Percentiles rank a stretch among this genome's conserved stretches.
Evolutionary conservation across 805 yeast species (phyloP).

Genomic region (Myxozyma vanderwaltii): DNA sequence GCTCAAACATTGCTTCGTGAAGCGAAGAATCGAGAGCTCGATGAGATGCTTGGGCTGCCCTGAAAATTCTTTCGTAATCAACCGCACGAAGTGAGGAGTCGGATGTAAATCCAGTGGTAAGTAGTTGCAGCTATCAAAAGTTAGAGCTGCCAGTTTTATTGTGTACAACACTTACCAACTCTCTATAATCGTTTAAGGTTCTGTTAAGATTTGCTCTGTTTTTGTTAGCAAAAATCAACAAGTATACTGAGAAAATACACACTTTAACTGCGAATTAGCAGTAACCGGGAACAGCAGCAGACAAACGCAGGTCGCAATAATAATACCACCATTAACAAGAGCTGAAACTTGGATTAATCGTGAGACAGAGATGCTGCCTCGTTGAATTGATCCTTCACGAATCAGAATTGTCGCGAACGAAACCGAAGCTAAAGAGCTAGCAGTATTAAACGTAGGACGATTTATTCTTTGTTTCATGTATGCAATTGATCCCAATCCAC

Average conservation of each 20-base stretch:
- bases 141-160: background rate
- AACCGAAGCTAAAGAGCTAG: constrained; percentile 75
- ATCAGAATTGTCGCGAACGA: constrained; percentile 69
- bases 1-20: constrained; percentile 66
- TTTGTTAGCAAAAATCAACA: background rate
- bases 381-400: constrained; percentile 69
- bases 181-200: background rate
- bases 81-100: background rate
- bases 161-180: background rate
- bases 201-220: background rate
- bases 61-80: background rate
- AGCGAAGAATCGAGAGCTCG: constrained; percentile 45
- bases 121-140: background rate
- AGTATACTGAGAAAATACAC: constrained; percentile 30
- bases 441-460: constrained; percentile 74
- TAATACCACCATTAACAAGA: constrained; percentile 64
- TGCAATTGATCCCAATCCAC: constrained; percentile 66
- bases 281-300: constrained; percentile 64
- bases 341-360: constrained; percentile 56
- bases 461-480: constrained; percentile 67
- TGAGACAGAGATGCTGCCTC: constrained; percentile 57
- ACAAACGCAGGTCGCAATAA: constrained; percentile 61
- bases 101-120: background rate
- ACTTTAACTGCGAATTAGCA: constrained; percentile 53
- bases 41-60: constrained; percentile 6